A percentile compares a stretch with the other conserved stretches of the same genome.
phyloP scores from a whole-genome alignment of 2,329 filamentous ascomycete genomes.

The Nigrospora osmanthi region DNA sequence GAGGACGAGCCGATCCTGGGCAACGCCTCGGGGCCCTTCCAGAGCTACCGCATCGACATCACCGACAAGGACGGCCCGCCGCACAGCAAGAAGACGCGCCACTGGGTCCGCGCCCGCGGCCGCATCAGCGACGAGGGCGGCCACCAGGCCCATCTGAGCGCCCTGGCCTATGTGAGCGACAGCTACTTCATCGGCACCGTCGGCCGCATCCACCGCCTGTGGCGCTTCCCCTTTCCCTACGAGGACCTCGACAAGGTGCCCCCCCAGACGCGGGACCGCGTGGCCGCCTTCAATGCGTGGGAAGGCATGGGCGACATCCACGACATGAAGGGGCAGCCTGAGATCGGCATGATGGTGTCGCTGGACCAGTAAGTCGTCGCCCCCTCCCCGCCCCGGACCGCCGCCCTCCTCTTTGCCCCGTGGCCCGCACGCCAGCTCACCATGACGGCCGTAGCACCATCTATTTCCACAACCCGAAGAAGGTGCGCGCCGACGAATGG shows the following conservation, averaged over 20 bases:
- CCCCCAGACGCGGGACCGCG: conserved; percentile 26
- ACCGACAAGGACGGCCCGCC: conserved; percentile 33
- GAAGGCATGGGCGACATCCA: conserved; percentile 39
- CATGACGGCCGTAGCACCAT: conserved; percentile 33
- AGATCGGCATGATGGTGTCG: conserved; percentile 78
- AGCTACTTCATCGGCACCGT: conserved; percentile 91
- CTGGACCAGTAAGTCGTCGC: conserved; percentile 54
- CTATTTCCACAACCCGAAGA: conserved; percentile 56
- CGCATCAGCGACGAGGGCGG: conserved; percentile 66
- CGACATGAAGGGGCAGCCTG: conserved; percentile 42
- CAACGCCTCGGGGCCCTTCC: conserved; percentile 34
- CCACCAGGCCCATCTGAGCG: conserved; percentile 72
- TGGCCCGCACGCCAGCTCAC: neutral
- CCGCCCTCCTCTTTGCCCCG: neutral
- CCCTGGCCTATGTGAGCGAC: conserved; percentile 89
- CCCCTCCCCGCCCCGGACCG: neutral
- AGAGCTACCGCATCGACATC: conserved; percentile 35
- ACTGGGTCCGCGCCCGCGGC: conserved; percentile 71
- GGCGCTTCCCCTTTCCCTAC: conserved; percentile 56
- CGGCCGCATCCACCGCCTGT: conserved; percentile 70
- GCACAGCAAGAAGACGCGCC: conserved; percentile 58
- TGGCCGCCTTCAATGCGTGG: conserved; percentile 30
- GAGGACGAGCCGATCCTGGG: conserved; percentile 38
- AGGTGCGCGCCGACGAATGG: conserved; percentile 61
- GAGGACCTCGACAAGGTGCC: conserved; percentile 45